Conservation (phyloP, 2,329 filamentous ascomycete genomes). For the Cladosporium sp. region DNA sequence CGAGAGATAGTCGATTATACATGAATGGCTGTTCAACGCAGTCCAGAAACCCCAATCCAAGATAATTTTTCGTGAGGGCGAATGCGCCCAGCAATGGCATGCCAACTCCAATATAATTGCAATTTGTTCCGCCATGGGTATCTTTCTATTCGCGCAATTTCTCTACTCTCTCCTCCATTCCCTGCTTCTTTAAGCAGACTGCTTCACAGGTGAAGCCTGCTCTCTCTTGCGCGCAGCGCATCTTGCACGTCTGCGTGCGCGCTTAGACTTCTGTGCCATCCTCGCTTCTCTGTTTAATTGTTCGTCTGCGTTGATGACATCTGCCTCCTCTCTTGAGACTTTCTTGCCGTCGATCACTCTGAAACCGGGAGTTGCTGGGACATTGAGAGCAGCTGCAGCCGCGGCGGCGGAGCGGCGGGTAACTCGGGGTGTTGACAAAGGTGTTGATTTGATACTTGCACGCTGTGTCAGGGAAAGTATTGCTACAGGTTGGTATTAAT, state of each 20-base stretch:
- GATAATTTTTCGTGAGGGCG: no score
- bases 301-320: slow-evolving; percentile 8
- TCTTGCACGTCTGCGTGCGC: slow-evolving; percentile 1
- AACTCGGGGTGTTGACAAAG: neutral
- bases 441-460: neutral
- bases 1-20: no score
- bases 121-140: neutral
- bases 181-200: neutral
- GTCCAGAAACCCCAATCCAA: no score
- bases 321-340: slow-evolving; percentile 3
- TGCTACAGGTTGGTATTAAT: neutral
- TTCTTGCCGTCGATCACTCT: slow-evolving; percentile 6
- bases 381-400: neutral
- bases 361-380: slow-evolving; percentile 7
- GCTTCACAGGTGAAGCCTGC: neutral
- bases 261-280: slow-evolving; percentile 10
- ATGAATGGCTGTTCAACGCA: no score
- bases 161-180: neutral
- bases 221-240: slow-evolving; percentile 4
- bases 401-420: slow-evolving; percentile 7
- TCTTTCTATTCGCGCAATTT: no score
- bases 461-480: neutral
- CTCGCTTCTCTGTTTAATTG: slow-evolving; percentile 1
- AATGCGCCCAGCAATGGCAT: no score
- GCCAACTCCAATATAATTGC: neutral